Evolutionary conservation across 75 land plant species (phyloP), one percentile per base, ranked within the genome.

Genomic region (Azolla pinnata): DNA sequence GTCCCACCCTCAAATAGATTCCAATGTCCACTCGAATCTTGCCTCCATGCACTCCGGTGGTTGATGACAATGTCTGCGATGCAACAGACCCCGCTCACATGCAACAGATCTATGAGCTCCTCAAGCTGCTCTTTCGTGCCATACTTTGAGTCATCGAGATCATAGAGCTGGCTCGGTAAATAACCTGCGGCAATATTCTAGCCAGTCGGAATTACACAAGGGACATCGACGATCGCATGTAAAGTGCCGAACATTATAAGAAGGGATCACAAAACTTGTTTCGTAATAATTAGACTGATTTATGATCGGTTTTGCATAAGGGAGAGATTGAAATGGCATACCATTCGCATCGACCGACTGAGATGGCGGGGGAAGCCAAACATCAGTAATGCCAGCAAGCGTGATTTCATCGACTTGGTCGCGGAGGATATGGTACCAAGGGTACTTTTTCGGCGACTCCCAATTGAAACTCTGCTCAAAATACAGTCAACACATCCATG

Each of bases 1-100:
- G 71, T 68, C 28, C 75, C 75, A 21, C 75, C 75, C 29, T 72
- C 75, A 62, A 72, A 72, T 0, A 66, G 27, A 33, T 67, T 66
- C 69, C 60, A 66, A 21, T 66, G 52, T 0, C 71, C 76, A 28
- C 19, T 32, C 1, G 33, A 14, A 44, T 73, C 76, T 45, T 67
- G 66, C 30, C 45, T 61, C 19, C 24, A 45, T 2, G 58, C 76
- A 33, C 32, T 51, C 17, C 71, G 60, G 29, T 73, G 76, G 30
- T 73, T 73, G n/a, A 73, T 73, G 48, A 73, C 71, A 14, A 67
- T 50, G 38, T 73, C 71, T 10, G 48, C 66, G 23, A 73, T 33
- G 18, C 60, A 57, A 21, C 76, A 44, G 24, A 73, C 56, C 9
- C 72, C 72, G 19, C 57, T 56, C 21, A 29, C 21, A 19, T 62